These are phyloP conservation scores for Ceriops decandra DNA, from an alignment of 345 rosid genomes.

Conservation along the genomic window DNA sequence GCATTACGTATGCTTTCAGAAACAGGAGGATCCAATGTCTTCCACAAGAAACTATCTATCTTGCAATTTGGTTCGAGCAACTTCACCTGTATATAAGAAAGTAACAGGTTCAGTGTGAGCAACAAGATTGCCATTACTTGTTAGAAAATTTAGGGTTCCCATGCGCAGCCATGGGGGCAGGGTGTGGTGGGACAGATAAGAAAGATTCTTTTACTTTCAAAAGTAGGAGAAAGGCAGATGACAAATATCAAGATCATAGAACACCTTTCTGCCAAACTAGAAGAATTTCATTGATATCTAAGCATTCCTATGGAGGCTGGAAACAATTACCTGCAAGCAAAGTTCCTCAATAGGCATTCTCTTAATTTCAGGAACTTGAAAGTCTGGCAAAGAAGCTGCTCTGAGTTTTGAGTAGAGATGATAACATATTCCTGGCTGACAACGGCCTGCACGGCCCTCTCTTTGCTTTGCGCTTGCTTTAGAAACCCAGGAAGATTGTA, in stretches of 20 bases:
- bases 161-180: accelerated
- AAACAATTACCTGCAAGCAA: slow-evolving; percentile 67
- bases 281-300: no score
- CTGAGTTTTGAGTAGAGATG: slow-evolving; percentile 78
- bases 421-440: slow-evolving; percentile 91
- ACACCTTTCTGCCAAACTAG: no score
- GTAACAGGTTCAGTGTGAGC: neutral
- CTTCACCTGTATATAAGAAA: slow-evolving; percentile 55
- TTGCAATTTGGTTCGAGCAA: slow-evolving; percentile 68
- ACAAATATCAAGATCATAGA: no score
- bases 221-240: no score
- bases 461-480: slow-evolving; percentile 96
- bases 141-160: no score
- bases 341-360: slow-evolving; percentile 93
- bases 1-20: slow-evolving; percentile 69
- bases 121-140: no score
- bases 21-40: slow-evolving; percentile 86
- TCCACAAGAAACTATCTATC: slow-evolving; percentile 63
- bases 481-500: slow-evolving; percentile 87
- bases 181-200: no score
- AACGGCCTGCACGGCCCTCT: slow-evolving; percentile 95
- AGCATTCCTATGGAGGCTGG: no score
- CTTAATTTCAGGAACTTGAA: slow-evolving; percentile 85
- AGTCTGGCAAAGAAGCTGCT: slow-evolving; percentile 79
- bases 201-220: no score